Base-by-base conservation (phyloP, 2,329 filamentous ascomycete genomes). In the Claviceps sp. region DNA sequence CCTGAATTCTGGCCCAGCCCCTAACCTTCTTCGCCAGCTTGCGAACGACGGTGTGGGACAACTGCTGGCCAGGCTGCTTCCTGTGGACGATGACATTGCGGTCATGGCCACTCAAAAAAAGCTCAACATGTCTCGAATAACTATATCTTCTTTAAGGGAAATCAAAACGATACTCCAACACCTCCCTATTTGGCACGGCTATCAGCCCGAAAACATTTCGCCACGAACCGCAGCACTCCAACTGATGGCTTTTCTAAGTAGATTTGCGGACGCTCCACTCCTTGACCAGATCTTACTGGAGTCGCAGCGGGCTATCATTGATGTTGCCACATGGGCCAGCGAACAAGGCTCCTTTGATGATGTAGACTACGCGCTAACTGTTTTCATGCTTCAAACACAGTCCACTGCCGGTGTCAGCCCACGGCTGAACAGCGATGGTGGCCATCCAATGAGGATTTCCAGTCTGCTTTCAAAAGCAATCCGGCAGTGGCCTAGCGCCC, bases 71-170 rank as follows among this genome's bases (percentile, higher is more conserved):
- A 70, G 67, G 3, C 71, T 87, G 39, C 66, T 90, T 9, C 66
- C 68, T 2, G 62, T 68, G 16, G 61, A 74, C 11, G 68, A 72
- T 14, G 80, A 84, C 50, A 78, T 90, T 26, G 66, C 66, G n/a
- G 67, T 68, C 17, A 64, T 88, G n/a, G 76, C 77, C 0, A 78
- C 76, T 54, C 82, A 86, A 39, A 78, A 82, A 36, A 78, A 78
- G 56, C 79, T 69, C 52, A 89, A 88, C 57, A 73, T 90, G 61
- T 83, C 87, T 0, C 83, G 77, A 60, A 73, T 79, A 34, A 78
- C 77, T 11, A 81, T 82, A 58, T 70, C 68, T 16, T 72, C 78
- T 0, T 61, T 90, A 7, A 57, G 66, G 7, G 69, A 73, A 0
- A 71, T 88, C 43, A 79, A 81, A 53, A 64, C 67, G 1, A 65